phyloP scores from a whole-genome alignment of 495 filamentous ascomycete genomes.

The Penicillium canescens region DNA sequence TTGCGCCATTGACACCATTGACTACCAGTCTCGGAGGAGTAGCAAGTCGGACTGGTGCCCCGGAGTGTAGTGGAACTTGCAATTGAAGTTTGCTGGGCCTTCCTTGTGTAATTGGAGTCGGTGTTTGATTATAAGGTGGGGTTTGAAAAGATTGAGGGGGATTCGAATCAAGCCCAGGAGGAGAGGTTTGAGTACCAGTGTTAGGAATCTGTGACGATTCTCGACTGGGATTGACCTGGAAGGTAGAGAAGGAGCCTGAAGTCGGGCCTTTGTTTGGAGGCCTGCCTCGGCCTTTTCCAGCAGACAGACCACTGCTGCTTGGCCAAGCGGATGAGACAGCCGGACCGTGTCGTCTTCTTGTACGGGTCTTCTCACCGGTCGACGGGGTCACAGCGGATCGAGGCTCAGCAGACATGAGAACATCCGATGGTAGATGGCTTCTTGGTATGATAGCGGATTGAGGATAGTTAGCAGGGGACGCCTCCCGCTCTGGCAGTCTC shows the following conservation, averaged over 20 bases:
- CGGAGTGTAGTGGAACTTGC: conserved; percentile 75
- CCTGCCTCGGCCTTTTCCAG: conserved; percentile 77
- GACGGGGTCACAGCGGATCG: conserved; percentile 69
- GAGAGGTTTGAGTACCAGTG: conserved; percentile 29
- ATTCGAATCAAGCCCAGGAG: conserved; percentile 28
- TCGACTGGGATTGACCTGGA: conserved; percentile 68
- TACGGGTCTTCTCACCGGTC: conserved; percentile 50
- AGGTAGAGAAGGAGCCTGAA: conserved; percentile 81
- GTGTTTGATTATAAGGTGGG: conserved; percentile 29
- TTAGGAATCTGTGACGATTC: conserved; percentile 32
- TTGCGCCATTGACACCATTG: conserved; percentile 56
- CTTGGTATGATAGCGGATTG: conserved; percentile 78
- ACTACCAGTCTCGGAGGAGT: conserved; percentile 72
- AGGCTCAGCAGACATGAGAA: conserved; percentile 56
- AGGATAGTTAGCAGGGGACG: conserved; percentile 69
- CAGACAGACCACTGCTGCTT: conserved; percentile 61
- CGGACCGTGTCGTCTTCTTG: conserved; percentile 79
- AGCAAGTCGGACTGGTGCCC: conserved; percentile 74
- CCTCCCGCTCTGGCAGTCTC: conserved; percentile 49
- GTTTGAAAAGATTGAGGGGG: conserved; percentile 17
- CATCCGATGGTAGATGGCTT: conserved; percentile 50
- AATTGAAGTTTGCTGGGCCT: conserved; percentile 63
- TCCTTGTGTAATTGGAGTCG: conserved; percentile 28
- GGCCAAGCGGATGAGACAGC: conserved; percentile 96
- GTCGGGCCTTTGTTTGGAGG: conserved; percentile 79